Conservation (phyloP, 306 rosid species). For the Citrullus amarus region DNA sequence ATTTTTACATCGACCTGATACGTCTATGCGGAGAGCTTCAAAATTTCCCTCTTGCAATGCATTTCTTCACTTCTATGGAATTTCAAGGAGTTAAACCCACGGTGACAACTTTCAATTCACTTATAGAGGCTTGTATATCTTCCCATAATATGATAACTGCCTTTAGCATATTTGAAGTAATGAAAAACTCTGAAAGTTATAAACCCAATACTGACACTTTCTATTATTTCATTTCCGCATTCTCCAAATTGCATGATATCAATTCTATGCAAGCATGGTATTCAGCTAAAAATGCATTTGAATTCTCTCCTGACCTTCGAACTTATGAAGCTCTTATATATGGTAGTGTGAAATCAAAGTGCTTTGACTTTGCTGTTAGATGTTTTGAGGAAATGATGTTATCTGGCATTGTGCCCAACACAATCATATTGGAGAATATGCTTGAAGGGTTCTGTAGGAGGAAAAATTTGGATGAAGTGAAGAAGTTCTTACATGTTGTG, state of each 20-base stretch:
- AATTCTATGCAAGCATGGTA: constrained; percentile 52
- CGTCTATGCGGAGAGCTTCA: constrained; percentile 35
- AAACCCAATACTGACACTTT: constrained; percentile 42
- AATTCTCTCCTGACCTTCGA: constrained; percentile 27
- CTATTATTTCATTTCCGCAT: constrained; percentile 30
- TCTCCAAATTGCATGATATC: constrained; percentile 32
- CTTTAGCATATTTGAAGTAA: constrained; percentile 49
- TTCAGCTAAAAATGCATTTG: constrained; percentile 37
- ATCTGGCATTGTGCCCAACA: constrained; percentile 34
- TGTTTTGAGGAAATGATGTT: constrained; percentile 33
- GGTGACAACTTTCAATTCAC: constrained; percentile 44
- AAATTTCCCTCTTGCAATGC: constrained; percentile 40
- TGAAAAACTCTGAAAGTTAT: constrained; percentile 41
- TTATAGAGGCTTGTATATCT: constrained; percentile 43
- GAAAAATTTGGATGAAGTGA: constrained; percentile 20
- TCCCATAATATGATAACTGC: constrained; percentile 35
- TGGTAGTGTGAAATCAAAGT: constrained; percentile 34
- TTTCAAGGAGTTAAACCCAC: constrained; percentile 45
- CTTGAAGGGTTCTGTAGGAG: constrained; percentile 43
- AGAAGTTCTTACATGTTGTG: constrained; percentile 28
- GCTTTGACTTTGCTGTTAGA: constrained; percentile 26
- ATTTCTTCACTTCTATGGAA: constrained; percentile 47
- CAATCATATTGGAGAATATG: constrained; percentile 29
- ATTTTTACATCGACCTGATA: constrained; percentile 37
- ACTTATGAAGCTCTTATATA: constrained; percentile 37